Evolutionary conservation across 768 basidiomycete species (phyloP).

Genomic region (Grammothele lineata): DNA sequence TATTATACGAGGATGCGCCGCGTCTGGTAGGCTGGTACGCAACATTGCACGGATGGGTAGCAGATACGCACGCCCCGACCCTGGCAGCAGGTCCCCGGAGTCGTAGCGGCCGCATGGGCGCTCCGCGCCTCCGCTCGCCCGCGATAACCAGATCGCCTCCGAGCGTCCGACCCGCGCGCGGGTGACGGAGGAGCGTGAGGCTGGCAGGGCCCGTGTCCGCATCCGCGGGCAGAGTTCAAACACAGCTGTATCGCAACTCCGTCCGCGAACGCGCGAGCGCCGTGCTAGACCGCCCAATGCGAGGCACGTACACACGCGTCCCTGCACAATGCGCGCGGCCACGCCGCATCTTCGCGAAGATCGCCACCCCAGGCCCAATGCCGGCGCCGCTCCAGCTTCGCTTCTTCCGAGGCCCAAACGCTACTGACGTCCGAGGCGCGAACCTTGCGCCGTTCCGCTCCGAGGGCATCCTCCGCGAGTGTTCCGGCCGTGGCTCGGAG

Average conservation of each 20-base stretch:
- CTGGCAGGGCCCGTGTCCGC: background rate
- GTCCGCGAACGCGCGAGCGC: background rate
- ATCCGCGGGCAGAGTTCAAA: constrained; percentile 2
- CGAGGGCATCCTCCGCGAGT: constrained; percentile 5
- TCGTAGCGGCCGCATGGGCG: too few relatives aligned
- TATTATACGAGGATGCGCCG: too few relatives aligned
- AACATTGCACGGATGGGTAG: too few relatives aligned
- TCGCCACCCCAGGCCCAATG: constrained; percentile 2
- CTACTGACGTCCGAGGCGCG: constrained; percentile 6
- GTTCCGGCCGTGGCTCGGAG: too few relatives aligned
- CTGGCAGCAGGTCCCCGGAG: too few relatives aligned
- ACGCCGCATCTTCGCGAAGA: constrained; percentile 13
- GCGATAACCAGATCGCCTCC: background rate
- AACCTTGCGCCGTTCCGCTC: background rate
- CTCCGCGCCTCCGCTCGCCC: background rate
- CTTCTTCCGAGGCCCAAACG: constrained; percentile 19
- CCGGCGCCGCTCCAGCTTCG: constrained; percentile 2
- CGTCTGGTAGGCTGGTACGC: too few relatives aligned
- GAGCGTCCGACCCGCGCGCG: background rate
- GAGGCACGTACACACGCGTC: too few relatives aligned
- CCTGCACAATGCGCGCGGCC: too few relatives aligned
- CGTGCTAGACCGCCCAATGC: background rate
- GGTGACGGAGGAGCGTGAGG: constrained; percentile 3
- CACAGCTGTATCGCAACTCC: constrained; percentile 2
- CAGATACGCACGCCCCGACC: too few relatives aligned